Evolutionary conservation across 179 eudicot species (phyloP), one percentile per base, ranked within the genome.

Genomic region (Carnegiea gigantea): DNA sequence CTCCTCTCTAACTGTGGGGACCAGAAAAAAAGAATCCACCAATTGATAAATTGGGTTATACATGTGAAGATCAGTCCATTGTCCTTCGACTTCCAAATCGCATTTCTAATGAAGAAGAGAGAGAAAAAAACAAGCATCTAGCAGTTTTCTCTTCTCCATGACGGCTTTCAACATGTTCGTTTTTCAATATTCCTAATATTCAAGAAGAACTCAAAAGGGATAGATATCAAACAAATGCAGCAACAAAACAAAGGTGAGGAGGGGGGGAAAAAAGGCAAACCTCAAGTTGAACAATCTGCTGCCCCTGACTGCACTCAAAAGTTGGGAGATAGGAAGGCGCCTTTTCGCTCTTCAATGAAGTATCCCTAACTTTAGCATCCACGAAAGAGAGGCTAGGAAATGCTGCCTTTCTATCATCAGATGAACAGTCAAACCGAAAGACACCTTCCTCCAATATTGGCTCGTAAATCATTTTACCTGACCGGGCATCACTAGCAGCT

Each of bases 401-500:
- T 78, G 96, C 97, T 24, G 89, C 86, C 40, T 83, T 84, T 80
- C 93, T 88, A 85, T 89, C 92, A 86, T 92, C 93, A 33, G 91
- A 82, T 40, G 97, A 90, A 81, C 97, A 92, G 84, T 96, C 99
- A 82, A 92, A 94, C 38, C 97, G 91, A 80, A 92, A 92, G 74
- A 96, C 89, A 54, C 98, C 97, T 83, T 96, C 92, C 86, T 92
- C 98, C 60, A 96, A 84, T 82, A 96, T 91, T 53, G 98, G 92
- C 88, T 94, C 93, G 73, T 92, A 91, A 81, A 94, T 73, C 99
- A 94, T 96, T 67, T 82, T 82, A 65, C 95, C 91, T 1, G 92
- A 86, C 59, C 38, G 73, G 44, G 82, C 83, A 67, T 91, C 93
- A 28, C 87, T 83, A 46, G 75, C 46, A 60, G 79, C 84, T 26